Conservation (phyloP, 139 green algal species). For the Axilococcus clingmanii region DNA sequence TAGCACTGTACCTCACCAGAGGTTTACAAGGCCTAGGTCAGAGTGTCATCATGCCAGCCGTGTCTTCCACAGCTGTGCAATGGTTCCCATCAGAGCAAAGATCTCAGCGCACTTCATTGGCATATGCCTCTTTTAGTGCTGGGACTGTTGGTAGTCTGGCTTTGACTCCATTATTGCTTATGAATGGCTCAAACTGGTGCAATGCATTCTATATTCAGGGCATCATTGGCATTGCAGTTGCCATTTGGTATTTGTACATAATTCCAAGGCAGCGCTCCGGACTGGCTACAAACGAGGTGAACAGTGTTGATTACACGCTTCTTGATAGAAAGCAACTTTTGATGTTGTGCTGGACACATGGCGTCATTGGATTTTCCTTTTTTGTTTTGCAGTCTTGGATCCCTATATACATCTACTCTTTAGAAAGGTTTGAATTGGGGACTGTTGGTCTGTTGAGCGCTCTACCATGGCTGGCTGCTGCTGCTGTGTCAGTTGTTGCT, state of each 20-base stretch:
- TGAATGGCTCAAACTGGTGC: constrained; percentile 24
- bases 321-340: constrained; percentile 12
- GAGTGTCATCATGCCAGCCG: constrained; percentile 48
- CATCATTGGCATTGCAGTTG: constrained; percentile 27
- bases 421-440: constrained; percentile 22
- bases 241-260: constrained; percentile 13
- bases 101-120: constrained; percentile 20
- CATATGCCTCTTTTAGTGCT: constrained; percentile 52
- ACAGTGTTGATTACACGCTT: too few relatives aligned
- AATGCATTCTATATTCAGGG: constrained; percentile 26
- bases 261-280: not conserved
- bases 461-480: constrained; percentile 48
- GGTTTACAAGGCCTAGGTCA: constrained; percentile 41
- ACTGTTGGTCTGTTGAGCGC: constrained; percentile 36
- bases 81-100: constrained; percentile 36
- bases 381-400: constrained; percentile 50
- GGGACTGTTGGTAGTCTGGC: constrained; percentile 46
- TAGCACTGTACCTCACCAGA: constrained; percentile 18
- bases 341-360: constrained; percentile 41
- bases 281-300: not conserved
- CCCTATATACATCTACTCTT: constrained; percentile 41
- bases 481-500: constrained; percentile 8
- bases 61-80: constrained; percentile 35
- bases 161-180: constrained; percentile 25
- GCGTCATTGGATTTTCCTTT: constrained; percentile 54